phyloP scores from a whole-genome alignment of 192 early-diverging fungal species.

The Dispira parvispora region DNA sequence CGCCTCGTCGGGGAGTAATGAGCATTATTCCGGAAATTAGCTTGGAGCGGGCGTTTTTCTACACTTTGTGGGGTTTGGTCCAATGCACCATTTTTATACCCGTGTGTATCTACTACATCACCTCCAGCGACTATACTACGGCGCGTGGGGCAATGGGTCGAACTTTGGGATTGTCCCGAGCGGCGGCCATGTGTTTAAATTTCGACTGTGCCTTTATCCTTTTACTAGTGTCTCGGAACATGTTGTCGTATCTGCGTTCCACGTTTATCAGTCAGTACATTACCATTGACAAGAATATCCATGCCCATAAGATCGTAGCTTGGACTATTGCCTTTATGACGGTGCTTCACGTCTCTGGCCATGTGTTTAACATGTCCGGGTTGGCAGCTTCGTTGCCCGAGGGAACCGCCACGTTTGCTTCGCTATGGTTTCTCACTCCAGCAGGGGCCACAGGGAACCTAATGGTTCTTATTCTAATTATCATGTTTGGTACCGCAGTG shows the following conservation, averaged over 20 bases:
- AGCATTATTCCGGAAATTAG: neutral
- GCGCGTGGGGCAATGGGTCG: neutral
- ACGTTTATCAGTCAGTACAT: conserved; percentile 41
- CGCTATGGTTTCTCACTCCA: conserved; percentile 21
- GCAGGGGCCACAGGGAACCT: conserved; percentile 53
- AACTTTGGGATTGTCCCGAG: neutral
- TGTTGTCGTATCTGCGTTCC: conserved; percentile 32
- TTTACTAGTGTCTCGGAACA: conserved; percentile 68
- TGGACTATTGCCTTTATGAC: conserved; percentile 49
- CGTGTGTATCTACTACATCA: neutral
- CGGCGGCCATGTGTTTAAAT: neutral
- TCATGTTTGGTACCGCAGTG: conserved; percentile 40
- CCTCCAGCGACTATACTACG: neutral
- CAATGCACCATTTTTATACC: neutral
- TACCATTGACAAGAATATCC: conserved; percentile 53
- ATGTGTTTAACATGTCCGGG: conserved; percentile 37
- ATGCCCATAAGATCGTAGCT: conserved; percentile 55
- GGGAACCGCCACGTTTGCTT: conserved; percentile 13
- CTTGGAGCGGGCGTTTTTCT: neutral
- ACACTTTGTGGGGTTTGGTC: neutral
- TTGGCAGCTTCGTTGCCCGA: conserved; percentile 12
- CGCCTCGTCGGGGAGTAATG: neutral
- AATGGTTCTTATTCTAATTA: conserved; percentile 36
- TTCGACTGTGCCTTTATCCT: conserved; percentile 52
- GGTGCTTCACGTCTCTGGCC: conserved; percentile 38